Conservation (phyloP, 768 basidiomycete genomes). For the Tricholoma furcatifolium region DNA sequence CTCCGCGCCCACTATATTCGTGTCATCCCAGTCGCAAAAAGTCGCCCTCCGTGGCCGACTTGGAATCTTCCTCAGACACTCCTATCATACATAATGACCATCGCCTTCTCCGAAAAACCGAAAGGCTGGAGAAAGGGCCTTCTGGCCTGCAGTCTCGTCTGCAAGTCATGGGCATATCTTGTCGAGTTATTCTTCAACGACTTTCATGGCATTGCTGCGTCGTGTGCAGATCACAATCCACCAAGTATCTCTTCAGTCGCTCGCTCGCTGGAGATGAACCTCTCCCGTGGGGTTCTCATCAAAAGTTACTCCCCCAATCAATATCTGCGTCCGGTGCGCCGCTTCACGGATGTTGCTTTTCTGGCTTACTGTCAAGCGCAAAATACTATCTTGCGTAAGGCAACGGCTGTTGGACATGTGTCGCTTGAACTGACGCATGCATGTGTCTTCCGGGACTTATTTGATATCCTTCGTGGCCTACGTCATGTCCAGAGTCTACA, state of each 20-base stretch:
- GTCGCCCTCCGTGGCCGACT: neutral
- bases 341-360: slow-evolving; percentile 1
- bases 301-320: neutral
- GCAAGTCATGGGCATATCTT: slow-evolving; percentile 10
- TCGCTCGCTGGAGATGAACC: neutral
- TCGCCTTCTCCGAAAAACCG: slow-evolving; percentile 1
- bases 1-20: slow-evolving; percentile 1
- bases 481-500: neutral
- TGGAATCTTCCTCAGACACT: slow-evolving; percentile 7
- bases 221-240: neutral
- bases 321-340: slow-evolving; percentile 1
- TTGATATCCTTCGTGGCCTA: slow-evolving; percentile 5
- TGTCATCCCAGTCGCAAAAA: slow-evolving; percentile 1
- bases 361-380: slow-evolving; percentile 8
- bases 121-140: slow-evolving; percentile 12
- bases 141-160: slow-evolving; percentile 9
- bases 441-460: neutral
- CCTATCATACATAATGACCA: slow-evolving; percentile 1
- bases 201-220: neutral
- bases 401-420: neutral
- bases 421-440: slow-evolving; percentile 1
- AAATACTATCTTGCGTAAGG: slow-evolving; percentile 6
- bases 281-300: slow-evolving; percentile 1
- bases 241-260: slow-evolving; percentile 5
- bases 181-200: slow-evolving; percentile 9